These are phyloP conservation scores for Trichocladium antarcticum DNA, from an alignment of 495 filamentous ascomycete species.

Conservation along the genomic window DNA sequence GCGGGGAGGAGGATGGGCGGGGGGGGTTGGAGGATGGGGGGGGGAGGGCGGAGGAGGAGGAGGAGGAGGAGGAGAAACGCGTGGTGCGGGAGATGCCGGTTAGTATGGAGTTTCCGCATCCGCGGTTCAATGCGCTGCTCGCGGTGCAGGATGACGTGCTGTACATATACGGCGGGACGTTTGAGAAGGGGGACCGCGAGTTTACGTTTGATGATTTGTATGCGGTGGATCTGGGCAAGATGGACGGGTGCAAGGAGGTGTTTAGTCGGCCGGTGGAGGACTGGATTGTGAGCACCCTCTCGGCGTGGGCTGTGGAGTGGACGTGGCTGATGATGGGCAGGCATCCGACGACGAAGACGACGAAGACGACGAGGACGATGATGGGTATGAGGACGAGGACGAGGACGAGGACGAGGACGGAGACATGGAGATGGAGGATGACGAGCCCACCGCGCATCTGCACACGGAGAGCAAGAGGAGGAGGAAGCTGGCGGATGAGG, in stretches of 20 bases:
- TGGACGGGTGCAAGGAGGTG: slow-evolving; percentile 83
- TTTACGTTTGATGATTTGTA: slow-evolving; percentile 92
- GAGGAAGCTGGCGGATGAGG: slow-evolving; percentile 37
- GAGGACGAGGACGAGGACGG: slow-evolving; percentile 55
- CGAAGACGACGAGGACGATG: slow-evolving; percentile 60
- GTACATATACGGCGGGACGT: slow-evolving; percentile 90
- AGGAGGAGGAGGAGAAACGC: slow-evolving; percentile 38
- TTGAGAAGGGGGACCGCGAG: slow-evolving; percentile 86
- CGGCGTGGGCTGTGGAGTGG: not conserved
- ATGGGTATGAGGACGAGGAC: slow-evolving; percentile 56
- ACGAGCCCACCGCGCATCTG: slow-evolving; percentile 21
- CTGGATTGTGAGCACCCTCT: slow-evolving; percentile 51
- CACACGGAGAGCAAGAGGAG: slow-evolving; percentile 35
- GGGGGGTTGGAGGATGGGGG: slow-evolving; percentile 36
- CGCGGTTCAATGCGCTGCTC: slow-evolving; percentile 78
- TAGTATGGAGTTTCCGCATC: slow-evolving; percentile 71
- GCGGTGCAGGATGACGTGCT: slow-evolving; percentile 84
- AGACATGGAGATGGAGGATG: slow-evolving; percentile 36
- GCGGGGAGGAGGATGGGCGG: slow-evolving; percentile 26
- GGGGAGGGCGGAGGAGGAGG: slow-evolving; percentile 31
- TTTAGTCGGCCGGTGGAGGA: slow-evolving; percentile 76
- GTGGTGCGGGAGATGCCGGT: slow-evolving; percentile 43
- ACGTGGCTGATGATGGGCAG: slow-evolving; percentile 25
- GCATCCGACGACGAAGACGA: slow-evolving; percentile 56
- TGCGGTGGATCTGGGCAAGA: slow-evolving; percentile 77